Evolutionary conservation across 208 protist genomes (phyloP), one percentile per base, ranked within the genome.

Genomic region (Leishmania turanica): DNA sequence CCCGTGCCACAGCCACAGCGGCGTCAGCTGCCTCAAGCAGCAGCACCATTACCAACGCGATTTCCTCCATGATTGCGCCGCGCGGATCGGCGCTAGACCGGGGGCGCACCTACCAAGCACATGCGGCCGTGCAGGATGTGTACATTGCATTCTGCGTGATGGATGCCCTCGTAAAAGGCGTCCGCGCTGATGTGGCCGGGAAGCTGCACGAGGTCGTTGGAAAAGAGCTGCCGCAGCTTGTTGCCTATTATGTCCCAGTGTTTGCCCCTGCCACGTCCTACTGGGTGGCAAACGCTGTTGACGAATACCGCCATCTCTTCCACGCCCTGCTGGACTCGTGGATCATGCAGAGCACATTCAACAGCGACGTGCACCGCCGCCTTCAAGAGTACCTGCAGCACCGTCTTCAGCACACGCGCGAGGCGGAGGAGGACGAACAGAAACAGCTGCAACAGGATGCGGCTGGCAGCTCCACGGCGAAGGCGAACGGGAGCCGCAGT

Each of bases 111-210:
- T 96, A 96, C 83, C 75, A 80, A 24, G 84, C 80, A 15, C 89
- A 93, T 64, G 93, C 90, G 0, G 89, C 76, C 21, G 83, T 95
- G 65, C 93, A 96, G 77, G 91, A 96, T 70, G 69, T 92, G 45
- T 96, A 96, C 80, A 49, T 95, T 21, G 81, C 91, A 21, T 94
- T 95, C 49, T 95, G 91, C 71, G 81, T 91, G 15, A 80, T 96
- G 56, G 93, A 96, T 77, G 87, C 87, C 19, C 75, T 94, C 7
- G 70, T 95, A 40, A 93, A 93, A 65, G 86, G 89, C 71, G 80
- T 78, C 40, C 65, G 74, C 60, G 70, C 75, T 24, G 75, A 82
- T 3, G 82, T 79, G 0, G 84, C 66, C 1, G 78, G 73, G 6
- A 80, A 69, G 64, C 70, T 89, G 62, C 75, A 51, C 34, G 77